These are phyloP conservation scores for Pseudogymnoascus sp. DNA, from an alignment of 2,329 filamentous ascomycete species.

Conservation along the genomic window DNA sequence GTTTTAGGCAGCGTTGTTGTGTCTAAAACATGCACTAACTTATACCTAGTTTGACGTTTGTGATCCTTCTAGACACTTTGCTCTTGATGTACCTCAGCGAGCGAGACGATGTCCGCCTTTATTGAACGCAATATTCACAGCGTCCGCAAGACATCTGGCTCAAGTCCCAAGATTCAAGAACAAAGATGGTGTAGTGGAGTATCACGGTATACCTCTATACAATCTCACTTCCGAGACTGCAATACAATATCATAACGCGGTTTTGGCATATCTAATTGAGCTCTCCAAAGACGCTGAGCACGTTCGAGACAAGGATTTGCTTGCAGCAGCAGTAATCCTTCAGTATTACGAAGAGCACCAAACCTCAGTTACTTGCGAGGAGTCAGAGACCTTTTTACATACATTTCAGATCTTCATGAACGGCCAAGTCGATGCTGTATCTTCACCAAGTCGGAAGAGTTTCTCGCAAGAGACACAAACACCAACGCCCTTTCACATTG, in stretches of 20 bases:
- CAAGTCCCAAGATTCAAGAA: constrained; percentile 24
- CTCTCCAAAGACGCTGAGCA: background rate
- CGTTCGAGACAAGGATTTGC: background rate
- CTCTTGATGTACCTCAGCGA: constrained; percentile 42
- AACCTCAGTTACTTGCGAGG: constrained; percentile 1
- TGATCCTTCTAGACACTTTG: constrained; percentile 36
- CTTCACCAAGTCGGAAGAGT: background rate
- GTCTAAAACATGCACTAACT: background rate
- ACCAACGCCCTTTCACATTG: background rate
- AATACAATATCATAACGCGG: background rate
- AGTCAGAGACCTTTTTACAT: background rate
- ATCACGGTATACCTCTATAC: background rate
- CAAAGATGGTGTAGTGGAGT: background rate
- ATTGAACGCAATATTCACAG: constrained; percentile 47
- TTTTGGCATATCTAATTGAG: background rate
- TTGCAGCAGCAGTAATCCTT: background rate
- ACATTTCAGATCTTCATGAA: constrained; percentile 6
- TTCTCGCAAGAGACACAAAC: constrained; percentile 6
- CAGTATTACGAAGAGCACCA: constrained; percentile 5
- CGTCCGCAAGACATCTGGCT: constrained; percentile 45
- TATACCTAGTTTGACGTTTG: constrained; percentile 6
- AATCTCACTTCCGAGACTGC: background rate
- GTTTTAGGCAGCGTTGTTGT: background rate
- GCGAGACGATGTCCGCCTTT: constrained; percentile 43
- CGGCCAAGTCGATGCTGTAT: background rate